Evolutionary conservation across 192 early-diverging fungal species (phyloP).

Genomic region (Gamsiella multidivaricata): DNA sequence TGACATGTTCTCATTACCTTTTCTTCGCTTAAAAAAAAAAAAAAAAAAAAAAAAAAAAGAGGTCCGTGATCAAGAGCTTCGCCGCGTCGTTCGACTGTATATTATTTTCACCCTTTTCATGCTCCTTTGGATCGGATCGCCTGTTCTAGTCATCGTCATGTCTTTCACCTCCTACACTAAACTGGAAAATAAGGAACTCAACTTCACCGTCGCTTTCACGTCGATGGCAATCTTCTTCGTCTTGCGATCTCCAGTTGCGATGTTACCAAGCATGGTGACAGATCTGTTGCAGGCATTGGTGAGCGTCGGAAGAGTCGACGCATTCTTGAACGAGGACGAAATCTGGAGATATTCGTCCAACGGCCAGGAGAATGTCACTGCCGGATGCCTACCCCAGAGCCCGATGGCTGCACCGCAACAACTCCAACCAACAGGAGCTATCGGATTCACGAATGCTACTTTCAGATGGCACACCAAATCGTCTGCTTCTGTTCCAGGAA

Average conservation of each 20-base stretch:
- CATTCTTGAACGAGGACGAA: constrained; percentile 82
- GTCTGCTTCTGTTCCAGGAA: not conserved
- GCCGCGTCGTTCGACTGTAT: constrained; percentile 48
- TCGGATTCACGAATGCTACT: constrained; percentile 36
- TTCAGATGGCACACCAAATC: constrained; percentile 44
- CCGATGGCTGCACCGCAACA: constrained; percentile 3
- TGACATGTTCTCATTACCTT: no score
- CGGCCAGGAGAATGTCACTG: not conserved
- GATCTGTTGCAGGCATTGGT: constrained; percentile 52
- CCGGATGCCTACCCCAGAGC: not conserved
- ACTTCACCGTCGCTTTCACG: constrained; percentile 75
- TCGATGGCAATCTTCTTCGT: constrained; percentile 72
- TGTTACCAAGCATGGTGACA: constrained; percentile 50
- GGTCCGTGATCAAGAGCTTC: constrained; percentile 54
- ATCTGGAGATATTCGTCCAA: constrained; percentile 62
- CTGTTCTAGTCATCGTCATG: constrained; percentile 69
- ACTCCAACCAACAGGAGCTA: constrained; percentile 3
- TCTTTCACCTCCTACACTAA: constrained; percentile 70
- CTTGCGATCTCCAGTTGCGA: constrained; percentile 58
- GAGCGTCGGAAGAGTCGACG: constrained; percentile 70
- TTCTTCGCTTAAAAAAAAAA: no score
- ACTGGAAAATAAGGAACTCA: constrained; percentile 67
- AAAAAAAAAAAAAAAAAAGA: no score
- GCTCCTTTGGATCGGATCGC: constrained; percentile 54
- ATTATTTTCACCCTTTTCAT: constrained; percentile 48